Conservation (phyloP, 345 rosid genomes). For the Rhodamnia argentea region DNA sequence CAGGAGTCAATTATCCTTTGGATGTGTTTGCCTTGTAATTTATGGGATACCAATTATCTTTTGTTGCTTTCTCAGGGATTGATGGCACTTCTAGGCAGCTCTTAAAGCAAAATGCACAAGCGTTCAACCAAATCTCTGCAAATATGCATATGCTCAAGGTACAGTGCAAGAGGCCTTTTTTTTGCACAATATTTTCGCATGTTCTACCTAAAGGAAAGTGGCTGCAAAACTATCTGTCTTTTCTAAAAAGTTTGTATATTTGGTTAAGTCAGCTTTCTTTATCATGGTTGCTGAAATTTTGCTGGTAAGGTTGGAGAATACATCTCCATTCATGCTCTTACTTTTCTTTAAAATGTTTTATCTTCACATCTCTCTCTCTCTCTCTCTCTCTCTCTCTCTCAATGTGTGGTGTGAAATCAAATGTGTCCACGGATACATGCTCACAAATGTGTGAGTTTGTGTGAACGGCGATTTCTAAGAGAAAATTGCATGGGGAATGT, state of each 20-base stretch:
- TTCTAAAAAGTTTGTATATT: not conserved
- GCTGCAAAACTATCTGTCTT: not conserved
- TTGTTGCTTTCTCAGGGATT: conserved; percentile 39
- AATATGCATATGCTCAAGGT: conserved; percentile 70
- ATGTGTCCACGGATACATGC: not conserved
- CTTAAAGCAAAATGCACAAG: conserved; percentile 65
- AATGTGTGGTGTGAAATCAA: not conserved
- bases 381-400: not conserved
- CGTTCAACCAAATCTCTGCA: conserved; percentile 56
- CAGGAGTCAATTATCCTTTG: not conserved
- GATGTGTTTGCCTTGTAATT: not conserved
- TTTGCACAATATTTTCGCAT: not conserved
- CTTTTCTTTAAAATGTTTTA: not conserved
- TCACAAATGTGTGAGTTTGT: not conserved
- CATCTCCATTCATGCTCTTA: not conserved
- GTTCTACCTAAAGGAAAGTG: not conserved
- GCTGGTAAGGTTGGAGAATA: not conserved
- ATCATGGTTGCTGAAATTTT: not conserved
- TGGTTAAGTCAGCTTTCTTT: not conserved
- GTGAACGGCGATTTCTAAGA: not conserved
- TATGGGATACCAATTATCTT: not conserved
- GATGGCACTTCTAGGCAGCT: conserved; percentile 47
- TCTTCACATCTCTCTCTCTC: not conserved
- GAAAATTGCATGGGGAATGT: not conserved
- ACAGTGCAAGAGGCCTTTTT: not conserved